These are phyloP conservation scores for Atalantia buxifolia DNA, from an alignment of 345 rosid genomes.

Conservation along the genomic window DNA sequence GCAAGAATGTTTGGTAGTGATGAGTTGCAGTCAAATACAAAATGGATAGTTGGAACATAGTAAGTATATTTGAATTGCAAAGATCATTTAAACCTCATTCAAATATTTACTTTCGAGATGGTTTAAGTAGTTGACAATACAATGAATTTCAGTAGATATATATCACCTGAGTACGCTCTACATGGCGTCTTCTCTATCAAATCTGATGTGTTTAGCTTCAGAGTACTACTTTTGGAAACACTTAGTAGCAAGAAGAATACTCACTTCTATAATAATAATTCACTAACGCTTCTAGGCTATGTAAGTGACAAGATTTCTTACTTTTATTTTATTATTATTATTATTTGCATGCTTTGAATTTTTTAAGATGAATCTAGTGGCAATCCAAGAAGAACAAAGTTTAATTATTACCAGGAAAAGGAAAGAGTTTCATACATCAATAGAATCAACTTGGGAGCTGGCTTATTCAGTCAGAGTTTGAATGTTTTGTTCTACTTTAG, in stretches of 20 bases:
- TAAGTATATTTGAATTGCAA: neutral
- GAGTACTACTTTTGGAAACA: neutral
- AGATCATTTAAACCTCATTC: too few species aligned
- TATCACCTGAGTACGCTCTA: neutral
- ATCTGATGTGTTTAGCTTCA: neutral
- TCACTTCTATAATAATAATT: neutral
- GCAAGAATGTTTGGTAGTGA: conserved; percentile 5
- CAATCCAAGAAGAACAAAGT: too few species aligned
- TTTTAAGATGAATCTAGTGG: too few species aligned
- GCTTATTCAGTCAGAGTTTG: too few species aligned
- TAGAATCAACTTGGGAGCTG: too few species aligned
- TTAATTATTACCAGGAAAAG: too few species aligned
- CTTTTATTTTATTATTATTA: neutral
- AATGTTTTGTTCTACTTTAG: neutral
- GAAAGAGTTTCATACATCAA: too few species aligned
- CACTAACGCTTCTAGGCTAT: neutral
- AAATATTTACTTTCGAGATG: neutral
- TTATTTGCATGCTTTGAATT: too few species aligned
- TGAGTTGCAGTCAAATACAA: neutral
- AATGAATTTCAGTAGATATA: neutral
- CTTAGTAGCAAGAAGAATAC: neutral
- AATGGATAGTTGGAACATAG: conserved; percentile 11
- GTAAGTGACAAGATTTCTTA: neutral
- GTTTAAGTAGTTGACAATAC: neutral
- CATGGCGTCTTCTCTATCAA: neutral